Percentiles rank a stretch among this genome's conserved stretches.
Evolutionary conservation across 345 rosid species (phyloP).

Genomic region (Isatis tinctoria): DNA sequence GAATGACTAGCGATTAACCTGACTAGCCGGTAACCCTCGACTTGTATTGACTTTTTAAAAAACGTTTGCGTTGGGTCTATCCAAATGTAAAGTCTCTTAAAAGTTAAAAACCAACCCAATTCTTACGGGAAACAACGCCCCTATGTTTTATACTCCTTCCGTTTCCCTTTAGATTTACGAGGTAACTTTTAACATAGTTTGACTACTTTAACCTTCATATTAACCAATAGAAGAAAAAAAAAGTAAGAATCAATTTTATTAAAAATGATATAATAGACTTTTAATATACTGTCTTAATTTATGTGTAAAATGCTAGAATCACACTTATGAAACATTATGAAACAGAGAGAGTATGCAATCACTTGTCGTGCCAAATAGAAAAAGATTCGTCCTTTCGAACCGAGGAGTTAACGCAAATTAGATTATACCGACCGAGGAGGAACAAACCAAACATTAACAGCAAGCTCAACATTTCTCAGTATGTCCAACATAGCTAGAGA

Average conservation of each 20-base stretch:
- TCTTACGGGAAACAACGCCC: not conserved
- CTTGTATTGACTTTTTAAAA: slow-evolving; percentile 31
- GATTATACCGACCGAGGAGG: not conserved
- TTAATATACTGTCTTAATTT: too few relatives aligned
- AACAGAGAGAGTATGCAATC: too few relatives aligned
- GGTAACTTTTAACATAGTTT: too few relatives aligned
- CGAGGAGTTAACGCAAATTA: not conserved
- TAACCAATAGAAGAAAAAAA: too few relatives aligned
- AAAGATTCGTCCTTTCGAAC: not conserved
- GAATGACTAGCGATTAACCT: not conserved
- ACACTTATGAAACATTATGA: too few relatives aligned
- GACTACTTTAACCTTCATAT: too few relatives aligned
- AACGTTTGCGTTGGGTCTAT: slow-evolving; percentile 1
- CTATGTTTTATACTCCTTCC: not conserved
- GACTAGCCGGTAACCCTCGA: slow-evolving; percentile 22
- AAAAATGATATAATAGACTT: too few relatives aligned
- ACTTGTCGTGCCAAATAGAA: not conserved
- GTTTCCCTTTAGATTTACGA: too few relatives aligned
- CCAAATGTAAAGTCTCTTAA: not conserved
- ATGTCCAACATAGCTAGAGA: not conserved
- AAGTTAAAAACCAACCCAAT: not conserved
- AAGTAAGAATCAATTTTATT: too few relatives aligned
- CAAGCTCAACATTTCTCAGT: slow-evolving; percentile 1
- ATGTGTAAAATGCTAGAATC: too few relatives aligned
- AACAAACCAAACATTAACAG: not conserved